Base-by-base conservation (phyloP, 2,329 filamentous ascomycete species). In the Sphaerostilbella broomeana region DNA sequence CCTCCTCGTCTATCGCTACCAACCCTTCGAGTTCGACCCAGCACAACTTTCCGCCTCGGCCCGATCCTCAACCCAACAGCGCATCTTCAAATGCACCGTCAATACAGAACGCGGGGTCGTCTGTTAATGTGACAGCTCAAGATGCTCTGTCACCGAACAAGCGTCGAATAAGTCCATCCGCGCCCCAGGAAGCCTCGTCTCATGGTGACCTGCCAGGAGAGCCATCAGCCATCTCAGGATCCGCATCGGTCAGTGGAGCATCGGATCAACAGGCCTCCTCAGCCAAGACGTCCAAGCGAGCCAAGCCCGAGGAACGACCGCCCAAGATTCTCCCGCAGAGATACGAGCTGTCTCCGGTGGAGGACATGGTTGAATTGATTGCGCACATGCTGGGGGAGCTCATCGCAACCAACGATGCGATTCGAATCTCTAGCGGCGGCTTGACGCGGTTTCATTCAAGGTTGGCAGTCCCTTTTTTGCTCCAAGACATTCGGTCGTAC, bases 351-450 rank as follows among this genome's bases (percentile, higher is more conserved):
- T 94, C 86, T 58, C 72, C 83, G 26, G 77, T 86, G 7, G 84
- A 88, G 54, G 89, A 95, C 58, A 77, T 98, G 57, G 92, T 95
- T 19, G 73, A 90, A 28, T 68, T 98, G 45, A 92, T 98, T 50
- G 81, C 89, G 31, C 86, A 94, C 56, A 97, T 98, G 92, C 73
- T 98, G 33, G 82, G 89, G 62, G 92, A 98, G 63, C 70, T 98
- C 33, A 94, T 98, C 50, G 81, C 86, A 46, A 86, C 90, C 47
- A 98, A 98, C 55, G 92, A 98, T 60, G 89, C 90, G 32, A 76
- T 95, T 40, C 80, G 83, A 52, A 61, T 62, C 42, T 62, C 62
- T 6, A 86, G 86, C 49, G 88, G 86, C 22, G 84, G 86, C 22
- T 72, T 98, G 40, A 98, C 92, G 35, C 78, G 92, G 38, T 98